Evolutionary conservation across 345 rosid genomes (phyloP), one percentile per base, ranked within the genome.

Genomic region (Balakata baccata): DNA sequence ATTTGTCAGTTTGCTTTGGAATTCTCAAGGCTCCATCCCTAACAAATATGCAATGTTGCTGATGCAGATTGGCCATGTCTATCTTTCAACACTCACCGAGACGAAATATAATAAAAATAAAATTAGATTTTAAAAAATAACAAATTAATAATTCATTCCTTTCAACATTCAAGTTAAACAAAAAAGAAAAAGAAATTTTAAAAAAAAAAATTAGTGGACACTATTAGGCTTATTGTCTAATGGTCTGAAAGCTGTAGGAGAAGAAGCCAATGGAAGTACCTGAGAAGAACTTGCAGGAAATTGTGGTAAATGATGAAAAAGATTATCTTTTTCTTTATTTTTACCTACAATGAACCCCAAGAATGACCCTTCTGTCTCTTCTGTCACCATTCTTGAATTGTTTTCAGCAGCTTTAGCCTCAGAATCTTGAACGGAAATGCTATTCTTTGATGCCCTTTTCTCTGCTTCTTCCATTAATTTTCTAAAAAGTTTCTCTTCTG

Each of bases 401-500:
- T 74, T 60, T 67, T 64, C 41, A 20, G 61, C 50, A 46, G 80
- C 66, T 75, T 75, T 73, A 59, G 37, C 73, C 45, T 50, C 77
- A 38, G 82, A 79, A 71, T 66, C 82, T 72, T 77, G 76, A 29
- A 29, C 74, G 62, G 53, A 39, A 72, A 17, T 75, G 6, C 79
- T 71, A 46, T 70, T 75, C 38, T 59, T 71, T 8, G 78, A 53
- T 52, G 43, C 80, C 75, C 68, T 81, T 54, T 75, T 81, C 80
- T 82, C 87, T 41, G 88, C 84, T 76, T 90, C 93, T 70, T 87
- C 87, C 73, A 78, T 78, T 77, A 92, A n/a, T 82, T 78, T 88
- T 79, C 76, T 87, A 16, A 82, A 74, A 58, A 92, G 74, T 70
- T 95, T 92, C 82, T 90, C 98, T 78, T 95, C 98, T 9, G 98